Evolutionary conservation across 352 stramenopile genomes (phyloP).

Genomic region (Phytopythium mirpurense): DNA sequence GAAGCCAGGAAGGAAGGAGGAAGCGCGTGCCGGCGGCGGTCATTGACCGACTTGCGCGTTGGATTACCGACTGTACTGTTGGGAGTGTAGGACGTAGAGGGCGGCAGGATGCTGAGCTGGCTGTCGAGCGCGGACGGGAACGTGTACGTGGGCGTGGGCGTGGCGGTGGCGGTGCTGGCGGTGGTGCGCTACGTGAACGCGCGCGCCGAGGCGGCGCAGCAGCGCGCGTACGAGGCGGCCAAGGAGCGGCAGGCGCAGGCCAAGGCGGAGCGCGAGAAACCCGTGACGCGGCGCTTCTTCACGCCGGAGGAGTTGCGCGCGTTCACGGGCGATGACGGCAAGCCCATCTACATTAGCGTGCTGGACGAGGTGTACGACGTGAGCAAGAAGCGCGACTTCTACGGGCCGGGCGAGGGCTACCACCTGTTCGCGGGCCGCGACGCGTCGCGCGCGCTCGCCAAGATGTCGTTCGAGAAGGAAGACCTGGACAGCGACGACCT

Average conservation of each 20-base stretch:
- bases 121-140: conserved; percentile 40
- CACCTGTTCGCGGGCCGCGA: conserved; percentile 95
- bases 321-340: conserved; percentile 90
- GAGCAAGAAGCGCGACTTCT: conserved; percentile 92
- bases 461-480: conserved; percentile 95
- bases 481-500: conserved; percentile 87
- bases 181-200: conserved; percentile 60
- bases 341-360: conserved; percentile 95
- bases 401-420: conserved; percentile 95
- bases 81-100: too few species aligned
- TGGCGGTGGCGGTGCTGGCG: conserved; percentile 46
- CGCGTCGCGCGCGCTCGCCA: conserved; percentile 91
- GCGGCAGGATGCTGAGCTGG: conserved; percentile 38
- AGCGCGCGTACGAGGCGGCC: conserved; percentile 53
- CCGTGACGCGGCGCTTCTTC: conserved; percentile 85
- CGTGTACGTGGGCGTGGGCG: conserved; percentile 46
- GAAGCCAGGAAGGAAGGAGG: neutral
- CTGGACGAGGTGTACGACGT: conserved; percentile 97
- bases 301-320: conserved; percentile 86
- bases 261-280: conserved; percentile 58
- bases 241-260: conserved; percentile 60
- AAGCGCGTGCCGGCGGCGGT: neutral
- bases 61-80: too few species aligned
- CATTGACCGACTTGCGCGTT: neutral
- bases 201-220: conserved; percentile 53